phyloP scores from a whole-genome alignment of 2,329 filamentous ascomycete species.

The Colletotrichum costaricense region DNA sequence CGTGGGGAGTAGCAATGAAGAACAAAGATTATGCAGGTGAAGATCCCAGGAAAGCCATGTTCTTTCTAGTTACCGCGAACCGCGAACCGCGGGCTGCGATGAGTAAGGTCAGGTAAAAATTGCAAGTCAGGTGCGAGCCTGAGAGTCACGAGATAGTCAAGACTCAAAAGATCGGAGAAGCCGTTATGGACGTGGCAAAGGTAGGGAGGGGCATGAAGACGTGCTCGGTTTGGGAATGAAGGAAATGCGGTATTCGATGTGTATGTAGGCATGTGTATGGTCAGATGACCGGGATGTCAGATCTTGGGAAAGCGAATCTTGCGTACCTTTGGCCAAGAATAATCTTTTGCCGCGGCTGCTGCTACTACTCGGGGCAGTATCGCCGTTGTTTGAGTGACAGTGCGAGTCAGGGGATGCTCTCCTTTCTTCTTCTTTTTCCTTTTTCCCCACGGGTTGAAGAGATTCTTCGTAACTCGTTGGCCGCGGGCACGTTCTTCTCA shows the following conservation, averaged over 20 bases:
- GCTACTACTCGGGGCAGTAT: neutral
- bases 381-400: neutral
- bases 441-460: neutral
- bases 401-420: neutral
- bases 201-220: neutral
- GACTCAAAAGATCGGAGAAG: neutral
- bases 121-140: neutral
- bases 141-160: neutral
- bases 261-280: neutral
- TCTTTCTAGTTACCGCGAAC: neutral
- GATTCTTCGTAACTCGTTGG: neutral
- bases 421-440: neutral
- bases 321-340: neutral
- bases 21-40: neutral
- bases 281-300: neutral
- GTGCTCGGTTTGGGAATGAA: neutral
- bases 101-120: neutral
- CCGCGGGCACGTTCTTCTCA: neutral
- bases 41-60: neutral
- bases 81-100: neutral
- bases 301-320: constrained; percentile 24
- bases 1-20: neutral
- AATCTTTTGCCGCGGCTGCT: neutral
- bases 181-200: neutral
- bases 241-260: neutral